phyloP scores from a whole-genome alignment of 2,329 filamentous ascomycete species.

The Aspergillus floridensis region DNA sequence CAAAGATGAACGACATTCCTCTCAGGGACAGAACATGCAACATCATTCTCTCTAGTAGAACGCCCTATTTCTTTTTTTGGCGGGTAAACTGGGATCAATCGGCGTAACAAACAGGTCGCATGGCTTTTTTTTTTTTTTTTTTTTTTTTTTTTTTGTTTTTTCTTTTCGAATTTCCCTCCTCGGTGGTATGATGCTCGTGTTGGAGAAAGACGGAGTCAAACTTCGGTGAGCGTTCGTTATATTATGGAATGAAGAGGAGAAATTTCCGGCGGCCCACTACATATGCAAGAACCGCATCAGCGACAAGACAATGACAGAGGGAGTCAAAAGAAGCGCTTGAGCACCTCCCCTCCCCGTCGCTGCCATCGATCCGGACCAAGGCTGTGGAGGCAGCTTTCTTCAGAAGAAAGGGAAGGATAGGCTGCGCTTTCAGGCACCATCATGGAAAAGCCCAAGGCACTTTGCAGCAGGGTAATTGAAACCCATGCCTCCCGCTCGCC shows the following conservation, averaged over 20 bases:
- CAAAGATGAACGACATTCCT: neutral
- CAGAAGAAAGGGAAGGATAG: neutral
- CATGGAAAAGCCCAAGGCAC: neutral
- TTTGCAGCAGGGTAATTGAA: neutral
- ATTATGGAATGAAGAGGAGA: neutral
- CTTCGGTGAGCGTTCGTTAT: neutral
- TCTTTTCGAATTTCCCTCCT: neutral
- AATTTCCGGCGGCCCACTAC: slow-evolving; percentile 1
- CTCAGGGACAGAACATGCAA: slow-evolving; percentile 3
- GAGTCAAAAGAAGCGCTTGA: neutral
- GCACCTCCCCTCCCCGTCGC: neutral
- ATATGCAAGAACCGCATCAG: slow-evolving; percentile 11
- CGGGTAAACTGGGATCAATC: neutral
- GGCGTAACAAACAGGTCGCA: slow-evolving; percentile 6
- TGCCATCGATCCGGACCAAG: slow-evolving; percentile 5
- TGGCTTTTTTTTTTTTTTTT: neutral
- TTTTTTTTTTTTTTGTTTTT: neutral
- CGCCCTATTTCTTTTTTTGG: neutral
- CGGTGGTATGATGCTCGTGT: neutral
- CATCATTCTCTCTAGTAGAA: neutral
- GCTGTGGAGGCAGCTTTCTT: neutral
- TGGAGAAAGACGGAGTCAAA: neutral
- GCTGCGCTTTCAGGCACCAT: neutral
- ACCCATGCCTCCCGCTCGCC: neutral
- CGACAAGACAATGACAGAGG: neutral